Evolutionary conservation across 1,284 basidiomycete genomes (phyloP).

Genomic region (Pseudozyma tsukubaensis): DNA sequence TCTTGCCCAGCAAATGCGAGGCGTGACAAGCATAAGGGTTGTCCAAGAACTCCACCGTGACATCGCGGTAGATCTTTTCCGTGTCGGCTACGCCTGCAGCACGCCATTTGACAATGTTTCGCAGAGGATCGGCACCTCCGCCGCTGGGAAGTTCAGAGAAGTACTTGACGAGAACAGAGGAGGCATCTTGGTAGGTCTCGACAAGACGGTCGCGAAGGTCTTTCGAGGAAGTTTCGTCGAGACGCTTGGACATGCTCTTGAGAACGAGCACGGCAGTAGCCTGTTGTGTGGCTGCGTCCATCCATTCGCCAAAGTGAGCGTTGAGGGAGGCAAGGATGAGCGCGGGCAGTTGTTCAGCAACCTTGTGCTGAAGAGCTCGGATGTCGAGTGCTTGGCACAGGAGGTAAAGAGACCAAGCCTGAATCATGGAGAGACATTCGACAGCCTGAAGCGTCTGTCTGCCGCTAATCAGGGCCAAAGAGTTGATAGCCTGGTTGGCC

Average conservation of each 20-base stretch:
- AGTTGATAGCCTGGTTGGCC: slow-evolving; percentile 61
- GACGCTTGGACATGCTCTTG: slow-evolving; percentile 49
- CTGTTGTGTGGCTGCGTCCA: slow-evolving; percentile 47
- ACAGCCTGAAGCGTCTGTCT: slow-evolving; percentile 55
- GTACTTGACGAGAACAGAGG: slow-evolving; percentile 57
- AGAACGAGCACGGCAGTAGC: slow-evolving; percentile 46
- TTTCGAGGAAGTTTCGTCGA: slow-evolving; percentile 60
- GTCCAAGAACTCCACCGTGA: slow-evolving; percentile 57
- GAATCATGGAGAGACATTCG: slow-evolving; percentile 58
- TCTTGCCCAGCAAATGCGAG: slow-evolving; percentile 54
- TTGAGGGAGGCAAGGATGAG: slow-evolving; percentile 41
- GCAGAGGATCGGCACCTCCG: slow-evolving; percentile 59
- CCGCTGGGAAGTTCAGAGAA: slow-evolving; percentile 58
- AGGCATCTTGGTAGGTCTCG: slow-evolving; percentile 58
- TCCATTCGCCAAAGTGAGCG: slow-evolving; percentile 59
- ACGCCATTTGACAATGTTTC: slow-evolving; percentile 62
- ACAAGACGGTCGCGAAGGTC: slow-evolving; percentile 54
- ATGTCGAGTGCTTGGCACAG: slow-evolving; percentile 64
- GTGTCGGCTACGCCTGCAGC: slow-evolving; percentile 51
- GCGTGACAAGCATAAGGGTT: slow-evolving; percentile 61
- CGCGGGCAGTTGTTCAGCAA: slow-evolving; percentile 41
- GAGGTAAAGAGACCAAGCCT: slow-evolving; percentile 61
- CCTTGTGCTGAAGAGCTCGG: slow-evolving; percentile 56
- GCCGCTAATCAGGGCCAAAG: slow-evolving; percentile 55
- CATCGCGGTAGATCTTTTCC: slow-evolving; percentile 47